Percentiles rank a stretch among this genome's conserved stretches.
These are phyloP conservation scores for Caloboletus inedulis DNA, from an alignment of 1,284 basidiomycete genomes.

Conservation along the genomic window DNA sequence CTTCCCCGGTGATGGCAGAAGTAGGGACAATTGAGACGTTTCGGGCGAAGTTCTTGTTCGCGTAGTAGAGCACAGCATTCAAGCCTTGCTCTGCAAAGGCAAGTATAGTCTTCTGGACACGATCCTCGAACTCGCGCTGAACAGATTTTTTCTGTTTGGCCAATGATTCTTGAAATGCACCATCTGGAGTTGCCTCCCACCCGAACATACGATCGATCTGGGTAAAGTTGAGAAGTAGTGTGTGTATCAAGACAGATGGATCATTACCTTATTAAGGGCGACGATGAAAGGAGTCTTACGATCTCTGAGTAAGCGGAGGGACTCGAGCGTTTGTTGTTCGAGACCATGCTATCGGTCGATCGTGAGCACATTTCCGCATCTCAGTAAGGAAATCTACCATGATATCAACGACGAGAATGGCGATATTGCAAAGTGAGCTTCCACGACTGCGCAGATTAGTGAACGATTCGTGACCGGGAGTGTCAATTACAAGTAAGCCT, in stretches of 20 bases:
- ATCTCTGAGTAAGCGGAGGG: constrained; percentile 88
- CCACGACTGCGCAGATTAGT: constrained; percentile 96
- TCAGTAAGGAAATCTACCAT: constrained; percentile 56
- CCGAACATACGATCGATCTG: constrained; percentile 97
- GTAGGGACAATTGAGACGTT: constrained; percentile 98
- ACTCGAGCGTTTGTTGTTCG: constrained; percentile 97
- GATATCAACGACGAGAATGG: constrained; percentile 98
- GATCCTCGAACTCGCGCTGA: constrained; percentile 92
- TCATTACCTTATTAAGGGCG: constrained; percentile 89
- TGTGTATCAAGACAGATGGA: constrained; percentile 1
- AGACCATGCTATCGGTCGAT: constrained; percentile 76
- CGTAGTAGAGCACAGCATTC: constrained; percentile 94
- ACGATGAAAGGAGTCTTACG: constrained; percentile 99
- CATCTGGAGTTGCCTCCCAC: constrained; percentile 90
- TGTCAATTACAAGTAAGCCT: constrained; percentile 96
- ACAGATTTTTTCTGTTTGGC: constrained; percentile 82
- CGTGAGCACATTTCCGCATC: constrained; percentile 14
- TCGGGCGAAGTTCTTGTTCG: constrained; percentile 94
- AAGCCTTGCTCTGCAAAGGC: constrained; percentile 98
- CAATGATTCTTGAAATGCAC: constrained; percentile 89
- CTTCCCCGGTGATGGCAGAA: constrained; percentile 97
- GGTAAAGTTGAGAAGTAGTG: constrained; percentile 13
- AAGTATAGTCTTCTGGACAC: constrained; percentile 80
- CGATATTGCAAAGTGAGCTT: constrained; percentile 98
- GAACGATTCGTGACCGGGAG: constrained; percentile 99